Percentiles rank a stretch among this genome's conserved stretches.
These are phyloP conservation scores for Volvox carteri DNA, from an alignment of 163 green algal species.

Conservation along the genomic window DNA sequence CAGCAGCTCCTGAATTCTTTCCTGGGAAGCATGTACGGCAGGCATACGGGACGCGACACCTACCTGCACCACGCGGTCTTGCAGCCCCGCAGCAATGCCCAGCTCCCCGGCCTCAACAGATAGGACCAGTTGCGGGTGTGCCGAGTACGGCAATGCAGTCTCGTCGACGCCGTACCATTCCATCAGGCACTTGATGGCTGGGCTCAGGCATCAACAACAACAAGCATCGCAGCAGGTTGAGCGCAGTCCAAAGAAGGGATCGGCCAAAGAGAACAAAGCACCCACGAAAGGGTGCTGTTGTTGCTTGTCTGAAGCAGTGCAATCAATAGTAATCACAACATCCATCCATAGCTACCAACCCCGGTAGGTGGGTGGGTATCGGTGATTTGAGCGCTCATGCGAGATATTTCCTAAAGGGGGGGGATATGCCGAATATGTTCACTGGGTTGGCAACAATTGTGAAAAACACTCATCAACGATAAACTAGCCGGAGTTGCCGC, in stretches of 20 bases:
- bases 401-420: neutral
- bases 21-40: no score
- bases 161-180: constrained; percentile 70
- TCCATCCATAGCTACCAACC: no score
- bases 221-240: neutral
- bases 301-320: no score
- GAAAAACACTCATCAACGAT: neutral
- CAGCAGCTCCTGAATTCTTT: no score
- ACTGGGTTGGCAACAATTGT: neutral
- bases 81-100: constrained; percentile 91
- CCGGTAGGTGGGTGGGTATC: no score
- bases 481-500: neutral
- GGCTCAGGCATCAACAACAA: neutral
- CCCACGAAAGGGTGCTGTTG: no score
- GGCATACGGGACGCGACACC: no score
- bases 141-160: constrained; percentile 66
- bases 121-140: constrained; percentile 83
- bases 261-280: neutral
- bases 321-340: no score
- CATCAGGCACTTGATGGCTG: constrained; percentile 88
- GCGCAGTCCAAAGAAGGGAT: neutral
- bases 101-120: constrained; percentile 84
- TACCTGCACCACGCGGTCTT: constrained; percentile 94
- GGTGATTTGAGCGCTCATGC: neutral
- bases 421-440: neutral